Base-by-base conservation (phyloP, 2,329 filamentous ascomycete genomes). In the Didymella sp. region DNA sequence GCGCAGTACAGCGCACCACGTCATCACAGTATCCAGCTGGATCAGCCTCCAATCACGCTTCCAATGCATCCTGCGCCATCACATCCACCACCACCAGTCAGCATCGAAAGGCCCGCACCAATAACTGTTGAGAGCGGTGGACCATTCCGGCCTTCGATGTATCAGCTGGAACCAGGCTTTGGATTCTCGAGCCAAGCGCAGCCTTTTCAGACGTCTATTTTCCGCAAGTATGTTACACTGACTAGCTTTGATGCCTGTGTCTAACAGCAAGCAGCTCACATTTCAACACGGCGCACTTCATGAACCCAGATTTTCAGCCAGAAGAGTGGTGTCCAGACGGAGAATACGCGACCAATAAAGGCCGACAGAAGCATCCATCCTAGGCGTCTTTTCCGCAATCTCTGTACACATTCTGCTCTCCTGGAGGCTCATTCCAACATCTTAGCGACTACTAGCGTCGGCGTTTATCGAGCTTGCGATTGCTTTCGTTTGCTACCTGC, bases 241-340 rank as follows among this genome's bases (percentile, higher is more conserved):
- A n/a, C 11, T 15, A 31, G 25, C 24, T 19, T 21, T 13, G 4
- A 2, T 6, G 13, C 8, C n/a, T 30, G 24, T 22, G 6, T 24
- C 64, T 74, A 47, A 75, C 44, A 2, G 8, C 7, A 7, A 30
- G 31, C 41, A 82, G 80, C 64, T 83, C 80, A 5, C 80, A 80
- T 61, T 82, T 76, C 75, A 82, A 82, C 54, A 80, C 79, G 19
- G 80, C 80, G 5, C 81, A 84, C 68, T 84, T 80, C 67, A 67
- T 78, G 57, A 83, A 82, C 60, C 78, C 79, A 19, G 79, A 82
- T 28, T 84, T 84, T 63, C 79, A 83, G 56, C 81, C 81, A 6
- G 80, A 83, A 61, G 79, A 82, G 57, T 83, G 81, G 80, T 75
- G 73, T 59, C 81, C 81, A 3, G 79, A 80, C 19, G 71, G 75